Percentiles rank a stretch among this genome's conserved stretches.
Evolutionary conservation across 805 yeast genomes (phyloP).

Genomic region (Monosporozyma aerobia): DNA sequence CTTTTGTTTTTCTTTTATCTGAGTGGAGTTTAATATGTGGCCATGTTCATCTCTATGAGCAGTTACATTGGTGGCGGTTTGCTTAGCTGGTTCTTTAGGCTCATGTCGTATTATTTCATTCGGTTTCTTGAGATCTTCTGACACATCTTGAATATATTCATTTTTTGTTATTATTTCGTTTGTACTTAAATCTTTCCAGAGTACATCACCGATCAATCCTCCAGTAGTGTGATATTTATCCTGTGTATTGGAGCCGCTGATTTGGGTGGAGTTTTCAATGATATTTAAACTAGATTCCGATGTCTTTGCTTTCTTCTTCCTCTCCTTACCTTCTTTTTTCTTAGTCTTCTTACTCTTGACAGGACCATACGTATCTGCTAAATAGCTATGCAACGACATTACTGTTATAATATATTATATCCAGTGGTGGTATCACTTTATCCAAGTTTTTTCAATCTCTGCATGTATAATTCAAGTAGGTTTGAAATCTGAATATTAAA

Average conservation of each 20-base stretch:
- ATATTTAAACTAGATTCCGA: neutral
- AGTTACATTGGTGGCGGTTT: conserved; percentile 24
- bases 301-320: conserved; percentile 16
- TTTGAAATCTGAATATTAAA: neutral
- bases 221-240: neutral
- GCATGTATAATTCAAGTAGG: neutral
- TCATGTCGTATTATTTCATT: conserved; percentile 3
- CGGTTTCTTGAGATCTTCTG: conserved; percentile 7
- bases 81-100: neutral
- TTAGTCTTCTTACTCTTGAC: conserved; percentile 13
- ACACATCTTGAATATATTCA: conserved; percentile 9
- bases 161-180: conserved; percentile 12
- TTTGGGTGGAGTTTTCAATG: neutral
- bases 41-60: conserved; percentile 59
- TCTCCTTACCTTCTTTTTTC: conserved; percentile 21
- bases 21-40: conserved; percentile 32
- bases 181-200: conserved; percentile 27
- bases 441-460: neutral
- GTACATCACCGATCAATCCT: neutral
- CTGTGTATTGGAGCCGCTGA: neutral
- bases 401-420: neutral
- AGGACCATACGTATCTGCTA: conserved; percentile 36
- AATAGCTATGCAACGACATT: conserved; percentile 41
- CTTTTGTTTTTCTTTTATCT: conserved; percentile 4
- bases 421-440: neutral